These are phyloP conservation scores for Penicillium sclerotigenum DNA, from an alignment of 2,329 filamentous ascomycete genomes.

Conservation along the genomic window DNA sequence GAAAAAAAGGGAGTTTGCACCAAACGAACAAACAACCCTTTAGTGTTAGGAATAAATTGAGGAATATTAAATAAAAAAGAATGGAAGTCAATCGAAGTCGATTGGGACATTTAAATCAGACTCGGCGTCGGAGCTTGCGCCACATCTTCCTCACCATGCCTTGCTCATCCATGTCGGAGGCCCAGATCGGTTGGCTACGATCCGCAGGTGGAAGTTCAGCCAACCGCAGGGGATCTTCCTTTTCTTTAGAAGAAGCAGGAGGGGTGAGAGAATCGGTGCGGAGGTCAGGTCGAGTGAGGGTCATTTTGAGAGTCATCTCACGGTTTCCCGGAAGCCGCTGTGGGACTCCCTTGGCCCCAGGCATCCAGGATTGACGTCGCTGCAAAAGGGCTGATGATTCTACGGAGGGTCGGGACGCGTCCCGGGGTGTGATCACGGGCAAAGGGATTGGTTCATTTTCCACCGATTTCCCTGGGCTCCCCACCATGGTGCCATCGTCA, in stretches of 20 bases:
- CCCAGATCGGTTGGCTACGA: constrained; percentile 43
- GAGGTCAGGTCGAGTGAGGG: constrained; percentile 82
- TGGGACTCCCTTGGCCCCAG: constrained; percentile 40
- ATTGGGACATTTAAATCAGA: constrained; percentile 1
- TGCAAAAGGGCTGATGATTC: constrained; percentile 15
- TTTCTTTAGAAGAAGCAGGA: constrained; percentile 60
- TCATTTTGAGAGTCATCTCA: constrained; percentile 97
- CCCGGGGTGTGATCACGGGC: constrained; percentile 9
- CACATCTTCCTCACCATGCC: constrained; percentile 46
- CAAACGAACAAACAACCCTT: constrained; percentile 1
- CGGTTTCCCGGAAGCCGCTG: constrained; percentile 60
- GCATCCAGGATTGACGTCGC: constrained; percentile 19
- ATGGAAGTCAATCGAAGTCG: not conserved
- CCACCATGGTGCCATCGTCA: constrained; percentile 45
- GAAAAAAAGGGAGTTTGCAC: not conserved
- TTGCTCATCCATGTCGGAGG: constrained; percentile 41
- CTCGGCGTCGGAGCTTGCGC: constrained; percentile 39
- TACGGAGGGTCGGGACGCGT: constrained; percentile 11
- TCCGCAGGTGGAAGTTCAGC: constrained; percentile 50
- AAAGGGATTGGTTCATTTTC: constrained; percentile 22
- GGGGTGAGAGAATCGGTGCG: constrained; percentile 45
- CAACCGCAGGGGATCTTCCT: constrained; percentile 55
- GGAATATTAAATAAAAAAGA: not conserved
- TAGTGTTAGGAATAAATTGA: not conserved
- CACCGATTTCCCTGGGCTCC: constrained; percentile 27